Base-by-base conservation (phyloP, 1,139 yeast genomes). In the Taphrina populina region DNA sequence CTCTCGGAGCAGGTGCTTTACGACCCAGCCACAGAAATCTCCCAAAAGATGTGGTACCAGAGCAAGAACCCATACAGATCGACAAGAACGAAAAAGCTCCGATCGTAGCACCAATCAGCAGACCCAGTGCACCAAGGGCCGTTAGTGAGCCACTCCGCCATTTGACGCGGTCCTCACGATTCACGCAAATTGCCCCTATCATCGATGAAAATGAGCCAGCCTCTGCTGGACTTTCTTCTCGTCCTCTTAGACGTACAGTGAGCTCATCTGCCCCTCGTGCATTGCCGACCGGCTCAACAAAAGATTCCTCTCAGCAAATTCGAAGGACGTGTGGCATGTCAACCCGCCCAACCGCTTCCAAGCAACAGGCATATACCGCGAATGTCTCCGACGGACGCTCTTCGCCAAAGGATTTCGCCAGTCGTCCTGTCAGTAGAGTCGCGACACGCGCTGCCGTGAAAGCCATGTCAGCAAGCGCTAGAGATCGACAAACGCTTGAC, bases 101-200 rank as follows among this genome's bases (percentile, higher is more conserved):
- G 54, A 8, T 7, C 30, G 3, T 21, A 26, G n/a, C 27, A n/a
- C n/a, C n/a, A n/a, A n/a, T n/a, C n/a, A n/a, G n/a, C n/a, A n/a
- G n/a, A n/a, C n/a, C n/a, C 3, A 46, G 54, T n/a, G 45, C 54
- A 3, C 13, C 36, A 6, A 27, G 54, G 4, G 46, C 19, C 4
- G 52, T 33, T 23, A 34, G 40, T 15, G 46, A 37, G 33, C 30
- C 29, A 2, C 6, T 21, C 5, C 17, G 30, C 10, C 54, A 45
- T 15, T 24, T 49, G 17, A 49, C 54, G 15, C 45, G 46, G 8
- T 49, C 54, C 2, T 30, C 54, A 13, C 21, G 54, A 17, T 49
- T 43, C 37, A 11, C 47, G 13, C 47, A 43, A 21, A 17, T 37
- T 15, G 17, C 43, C 17, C n/a, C 24, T n/a, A 37, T 29, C 6